Evolutionary conservation across 2,329 filamentous ascomycete genomes (phyloP).

Genomic region (Ophiostoma sp.): DNA sequence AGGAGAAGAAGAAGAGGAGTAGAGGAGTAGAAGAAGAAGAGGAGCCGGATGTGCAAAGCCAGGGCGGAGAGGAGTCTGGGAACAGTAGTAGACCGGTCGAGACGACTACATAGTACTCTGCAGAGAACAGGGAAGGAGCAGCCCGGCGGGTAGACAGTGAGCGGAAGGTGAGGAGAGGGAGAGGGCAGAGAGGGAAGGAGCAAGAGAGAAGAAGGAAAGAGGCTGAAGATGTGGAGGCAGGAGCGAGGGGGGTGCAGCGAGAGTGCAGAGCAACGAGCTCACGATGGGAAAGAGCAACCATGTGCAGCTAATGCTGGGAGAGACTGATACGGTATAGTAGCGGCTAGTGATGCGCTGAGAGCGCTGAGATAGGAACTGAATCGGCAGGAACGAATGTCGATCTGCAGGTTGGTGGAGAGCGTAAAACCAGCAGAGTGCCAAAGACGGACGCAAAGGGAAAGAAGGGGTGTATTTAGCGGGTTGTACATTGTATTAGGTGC

Average conservation of each 20-base stretch:
- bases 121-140: background rate
- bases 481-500: background rate
- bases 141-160: background rate
- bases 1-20: background rate
- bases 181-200: conserved; percentile 5
- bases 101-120: background rate
- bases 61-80: background rate
- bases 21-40: background rate
- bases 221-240: conserved; percentile 14
- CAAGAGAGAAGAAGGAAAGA: conserved; percentile 13
- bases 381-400: conserved; percentile 14
- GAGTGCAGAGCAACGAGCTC: conserved; percentile 1
- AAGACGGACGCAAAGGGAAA: background rate
- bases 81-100: background rate
- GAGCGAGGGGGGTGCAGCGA: background rate
- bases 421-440: background rate
- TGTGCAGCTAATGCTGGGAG: background rate
- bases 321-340: background rate
- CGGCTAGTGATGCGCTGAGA: background rate
- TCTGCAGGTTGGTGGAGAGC: conserved; percentile 14
- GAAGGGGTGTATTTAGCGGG: background rate
- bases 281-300: conserved; percentile 12
- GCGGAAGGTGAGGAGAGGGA: background rate
- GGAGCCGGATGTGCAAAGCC: conserved; percentile 9
- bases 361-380: conserved; percentile 15